These are phyloP conservation scores for Cladosporium sp. DNA, from an alignment of 2,329 filamentous ascomycete genomes.

Conservation along the genomic window DNA sequence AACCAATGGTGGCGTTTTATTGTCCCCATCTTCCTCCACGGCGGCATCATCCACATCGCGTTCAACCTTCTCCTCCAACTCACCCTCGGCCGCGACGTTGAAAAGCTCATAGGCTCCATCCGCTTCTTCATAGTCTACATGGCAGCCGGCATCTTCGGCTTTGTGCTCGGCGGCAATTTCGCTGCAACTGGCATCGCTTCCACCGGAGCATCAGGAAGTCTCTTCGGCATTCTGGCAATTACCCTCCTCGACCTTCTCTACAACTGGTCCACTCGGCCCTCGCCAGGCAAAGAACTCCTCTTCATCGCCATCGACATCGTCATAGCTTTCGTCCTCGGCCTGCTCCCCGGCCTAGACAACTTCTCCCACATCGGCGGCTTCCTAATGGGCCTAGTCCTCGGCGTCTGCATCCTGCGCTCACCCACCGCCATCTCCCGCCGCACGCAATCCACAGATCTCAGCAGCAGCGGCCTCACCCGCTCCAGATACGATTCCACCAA, in stretches of 20 bases:
- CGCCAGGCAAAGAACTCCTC: slow-evolving; percentile 76
- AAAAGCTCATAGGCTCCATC: slow-evolving; percentile 79
- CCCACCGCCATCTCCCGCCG: slow-evolving; percentile 56
- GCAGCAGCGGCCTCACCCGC: slow-evolving; percentile 5
- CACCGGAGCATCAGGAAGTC: slow-evolving; percentile 77
- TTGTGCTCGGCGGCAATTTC: slow-evolving; percentile 91
- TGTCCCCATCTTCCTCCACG: slow-evolving; percentile 89
- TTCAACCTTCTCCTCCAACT: slow-evolving; percentile 94
- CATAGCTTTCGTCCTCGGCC: slow-evolving; percentile 86
- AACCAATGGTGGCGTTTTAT: slow-evolving; percentile 99
- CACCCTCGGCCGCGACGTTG: slow-evolving; percentile 88
- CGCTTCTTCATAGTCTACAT: slow-evolving; percentile 90
- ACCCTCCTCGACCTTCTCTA: slow-evolving; percentile 87
- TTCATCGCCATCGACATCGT: slow-evolving; percentile 81
- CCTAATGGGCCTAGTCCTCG: slow-evolving; percentile 82
- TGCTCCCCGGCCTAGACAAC: slow-evolving; percentile 91
- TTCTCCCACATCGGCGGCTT: slow-evolving; percentile 97
- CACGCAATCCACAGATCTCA: slow-evolving; percentile 19
- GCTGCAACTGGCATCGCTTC: slow-evolving; percentile 77
- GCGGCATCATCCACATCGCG: slow-evolving; percentile 86
- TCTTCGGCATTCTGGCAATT: slow-evolving; percentile 90
- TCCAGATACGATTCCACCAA: slow-evolving; percentile 16
- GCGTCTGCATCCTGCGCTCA: slow-evolving; percentile 82
- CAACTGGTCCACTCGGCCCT: slow-evolving; percentile 76
- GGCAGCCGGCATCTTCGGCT: slow-evolving; percentile 88